Evolutionary conservation across 371 early-diverging fungal genomes (phyloP), one percentile per base, ranked within the genome.

Genomic region (Scutellospora calospora): DNA sequence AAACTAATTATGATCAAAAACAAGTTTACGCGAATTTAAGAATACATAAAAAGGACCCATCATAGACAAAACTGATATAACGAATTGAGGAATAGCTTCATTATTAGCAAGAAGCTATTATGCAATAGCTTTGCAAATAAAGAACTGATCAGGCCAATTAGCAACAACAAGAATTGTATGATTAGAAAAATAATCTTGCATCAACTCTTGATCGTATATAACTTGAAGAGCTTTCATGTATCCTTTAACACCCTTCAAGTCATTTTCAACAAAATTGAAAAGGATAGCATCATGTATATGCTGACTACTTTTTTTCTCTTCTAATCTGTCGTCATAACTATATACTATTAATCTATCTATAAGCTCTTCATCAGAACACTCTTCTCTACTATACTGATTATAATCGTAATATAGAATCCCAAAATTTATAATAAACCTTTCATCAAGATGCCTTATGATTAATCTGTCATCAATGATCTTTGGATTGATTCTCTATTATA

Each of bases 351-450:
- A n/a, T 25, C 49, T 27, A 1, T 72, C 49, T 51, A 72, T 49
- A 5, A 72, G 9, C 20, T 72, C 73, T n/a, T 72, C 73, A 22
- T 57, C 51, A 16, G 73, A 49, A 22, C 72, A 51, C n/a, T 49
- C 52, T 45, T 72, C 45, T 31, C 1, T 51, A 57, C 11, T 22
- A 6, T 29, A 1, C 18, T 1, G n/a, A n/a, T n/a, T 49, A 45
- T 16, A 16, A 41, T 72, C 20, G 14, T 72, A 0, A 31, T 74
- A 54, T 55, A 20, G 27, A 29, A 74, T 74, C 27, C 33, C 55
- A 29, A 74, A 18, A 18, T 74, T 74, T 52, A 29, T n/a, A n/a
- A 74, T 74, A 74, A 74, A 74, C 22, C 55, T 27, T 4, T 45
- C 16, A 18, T 74, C 55, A 11, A 74, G 33, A 57, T 74, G 38